Evolutionary conservation across 345 rosid genomes (phyloP).

Genomic region (Pistacia integerrima): DNA sequence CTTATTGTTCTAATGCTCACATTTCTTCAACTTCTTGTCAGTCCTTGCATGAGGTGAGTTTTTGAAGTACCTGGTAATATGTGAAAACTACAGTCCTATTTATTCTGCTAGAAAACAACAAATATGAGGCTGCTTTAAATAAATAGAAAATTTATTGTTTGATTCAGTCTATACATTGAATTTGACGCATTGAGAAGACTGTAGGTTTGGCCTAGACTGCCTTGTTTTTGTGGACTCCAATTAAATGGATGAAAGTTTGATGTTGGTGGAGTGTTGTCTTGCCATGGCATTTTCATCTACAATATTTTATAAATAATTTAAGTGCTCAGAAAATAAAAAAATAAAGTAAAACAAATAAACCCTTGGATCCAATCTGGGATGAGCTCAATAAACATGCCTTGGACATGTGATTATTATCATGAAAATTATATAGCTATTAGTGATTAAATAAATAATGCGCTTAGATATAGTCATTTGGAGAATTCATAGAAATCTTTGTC

Average conservation of each 20-base stretch:
- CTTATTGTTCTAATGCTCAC: too few species aligned
- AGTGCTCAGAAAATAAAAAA: neutral
- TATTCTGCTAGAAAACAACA: neutral
- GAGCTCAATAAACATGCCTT: too few species aligned
- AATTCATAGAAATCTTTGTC: too few species aligned
- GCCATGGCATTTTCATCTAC: neutral
- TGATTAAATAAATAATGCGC: too few species aligned
- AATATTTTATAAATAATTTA: neutral
- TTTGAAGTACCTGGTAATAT: constrained; percentile 9
- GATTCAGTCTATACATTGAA: constrained; percentile 16
- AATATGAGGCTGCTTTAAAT: neutral
- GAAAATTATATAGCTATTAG: too few species aligned
- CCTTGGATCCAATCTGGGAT: too few species aligned
- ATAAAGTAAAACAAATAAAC: neutral
- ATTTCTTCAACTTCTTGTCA: too few species aligned
- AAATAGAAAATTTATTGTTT: neutral
- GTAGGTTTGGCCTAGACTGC: neutral
- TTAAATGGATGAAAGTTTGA: neutral
- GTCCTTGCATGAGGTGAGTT: constrained; percentile 22
- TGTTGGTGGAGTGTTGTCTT: neutral
- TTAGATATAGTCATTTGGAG: too few species aligned
- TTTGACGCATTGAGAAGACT: neutral
- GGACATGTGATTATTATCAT: too few species aligned
- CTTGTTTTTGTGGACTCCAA: constrained; percentile 1
- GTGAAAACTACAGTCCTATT: neutral